Conservation (phyloP, 768 basidiomycete species). For the Pulveroboletus frians region DNA sequence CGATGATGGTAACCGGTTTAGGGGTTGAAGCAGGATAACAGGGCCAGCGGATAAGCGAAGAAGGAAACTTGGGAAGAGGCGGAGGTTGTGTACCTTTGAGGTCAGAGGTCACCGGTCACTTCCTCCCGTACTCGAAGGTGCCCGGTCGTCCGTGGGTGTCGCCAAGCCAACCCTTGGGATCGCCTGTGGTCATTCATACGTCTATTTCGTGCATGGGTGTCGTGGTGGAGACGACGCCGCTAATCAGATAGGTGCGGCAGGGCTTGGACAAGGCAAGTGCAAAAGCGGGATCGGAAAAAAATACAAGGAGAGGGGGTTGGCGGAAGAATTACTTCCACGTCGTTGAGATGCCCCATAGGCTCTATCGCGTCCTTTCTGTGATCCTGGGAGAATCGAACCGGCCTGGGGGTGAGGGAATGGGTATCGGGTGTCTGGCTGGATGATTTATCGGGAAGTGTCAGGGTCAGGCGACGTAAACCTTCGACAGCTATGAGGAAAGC, state of each 20-base stretch:
- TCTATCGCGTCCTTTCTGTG: background rate
- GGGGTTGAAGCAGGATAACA: too few relatives aligned
- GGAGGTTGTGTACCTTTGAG: background rate
- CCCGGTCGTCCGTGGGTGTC: background rate
- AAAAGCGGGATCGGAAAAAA: conserved; percentile 2
- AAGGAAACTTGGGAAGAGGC: too few relatives aligned
- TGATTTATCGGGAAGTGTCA: background rate
- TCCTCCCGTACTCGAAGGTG: background rate
- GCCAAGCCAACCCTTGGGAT: background rate
- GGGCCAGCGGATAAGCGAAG: background rate
- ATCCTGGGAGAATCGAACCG: background rate
- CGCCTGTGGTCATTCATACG: background rate
- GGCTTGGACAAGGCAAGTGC: background rate
- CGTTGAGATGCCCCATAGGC: background rate
- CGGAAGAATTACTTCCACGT: background rate
- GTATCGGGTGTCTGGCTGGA: background rate
- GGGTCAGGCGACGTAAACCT: background rate
- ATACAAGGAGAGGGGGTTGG: background rate
- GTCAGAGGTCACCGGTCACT: background rate
- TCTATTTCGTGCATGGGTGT: background rate
- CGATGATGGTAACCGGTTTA: background rate
- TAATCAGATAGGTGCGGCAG: background rate
- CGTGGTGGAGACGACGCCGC: background rate
- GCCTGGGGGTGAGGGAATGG: background rate
- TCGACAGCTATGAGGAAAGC: background rate